Percentiles rank a stretch among this genome's conserved stretches.
Evolutionary conservation across 2,329 filamentous ascomycete species (phyloP).

Genomic region (Intubia oerlemansii): DNA sequence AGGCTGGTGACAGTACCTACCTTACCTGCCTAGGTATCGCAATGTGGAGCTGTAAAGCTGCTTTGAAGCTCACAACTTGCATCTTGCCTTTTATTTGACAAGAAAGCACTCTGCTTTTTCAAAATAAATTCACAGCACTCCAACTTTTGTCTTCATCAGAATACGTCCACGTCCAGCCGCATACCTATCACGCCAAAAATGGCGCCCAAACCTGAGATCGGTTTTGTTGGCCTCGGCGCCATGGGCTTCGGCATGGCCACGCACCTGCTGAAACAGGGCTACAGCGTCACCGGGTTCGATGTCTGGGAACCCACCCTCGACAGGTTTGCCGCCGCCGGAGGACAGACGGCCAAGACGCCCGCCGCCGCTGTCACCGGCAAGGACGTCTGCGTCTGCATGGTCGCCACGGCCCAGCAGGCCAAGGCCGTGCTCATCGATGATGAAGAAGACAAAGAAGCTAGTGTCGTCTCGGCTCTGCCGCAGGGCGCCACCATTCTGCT

Average conservation of each 20-base stretch:
- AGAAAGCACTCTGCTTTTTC: too few species aligned
- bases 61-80: too few species aligned
- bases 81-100: too few species aligned
- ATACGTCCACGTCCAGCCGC: too few species aligned
- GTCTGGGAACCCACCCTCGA: constrained; percentile 46
- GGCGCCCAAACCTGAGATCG: constrained; percentile 23
- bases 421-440: constrained; percentile 42
- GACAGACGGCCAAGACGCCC: constrained; percentile 34
- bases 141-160: not conserved
- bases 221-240: constrained; percentile 57
- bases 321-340: constrained; percentile 40
- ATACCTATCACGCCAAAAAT: not conserved
- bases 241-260: constrained; percentile 73
- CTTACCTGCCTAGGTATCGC: too few species aligned
- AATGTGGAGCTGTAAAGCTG: too few species aligned
- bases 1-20: too few species aligned
- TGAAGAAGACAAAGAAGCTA: constrained; percentile 26
- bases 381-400: constrained; percentile 49
- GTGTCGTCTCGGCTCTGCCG: constrained; percentile 26
- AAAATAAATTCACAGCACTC: not conserved
- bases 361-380: constrained; percentile 37
- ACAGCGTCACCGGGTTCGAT: constrained; percentile 49
- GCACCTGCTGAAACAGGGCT: constrained; percentile 45
- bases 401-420: constrained; percentile 50
- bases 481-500: constrained; percentile 39